Base-by-base conservation (phyloP, 106 monocot genomes). In the Phalaenopsis equestris region DNA sequence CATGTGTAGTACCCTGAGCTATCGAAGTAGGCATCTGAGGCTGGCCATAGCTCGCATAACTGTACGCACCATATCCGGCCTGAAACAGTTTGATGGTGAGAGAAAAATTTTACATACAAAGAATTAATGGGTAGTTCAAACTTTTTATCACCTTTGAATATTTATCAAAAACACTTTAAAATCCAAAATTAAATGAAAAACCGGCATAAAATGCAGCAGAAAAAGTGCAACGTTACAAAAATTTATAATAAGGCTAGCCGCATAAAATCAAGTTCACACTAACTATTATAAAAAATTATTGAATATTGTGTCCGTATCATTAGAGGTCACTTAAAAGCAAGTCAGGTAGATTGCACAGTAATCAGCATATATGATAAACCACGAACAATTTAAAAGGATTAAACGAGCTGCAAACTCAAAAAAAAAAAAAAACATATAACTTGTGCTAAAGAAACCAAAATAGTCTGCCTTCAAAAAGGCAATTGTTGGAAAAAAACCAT, bases 11-110 rank as follows among this genome's bases (percentile, higher is more conserved):
- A 76, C 49, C 65, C 75, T 94, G 96, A 79, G 94, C 80, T 78
- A 91, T 84, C 19, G 96, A 82, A 48, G 83, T 46, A 41, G 93
- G 80, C 37, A 81, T 48, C 70, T 87, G 89, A 47, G 84, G 86
- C n/a, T 86, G 85, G 17, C 78, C 81, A 83, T 91, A 93, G 70
- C 77, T 86, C 61, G 86, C 84, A 87, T 97, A 97, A 70, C 79
- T 87, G 86, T 97, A 97, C 21, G 86, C 89, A 85, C 77, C 81
- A 86, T 94, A 97, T 39, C 86, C 93, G 86, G 86, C 84, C 94
- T 94, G 80, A 47, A 70, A 42, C 6, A 74, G n/a, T 74, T 39
- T 37, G 4, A 74, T 8, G 74, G 74, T 42, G 43, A 74, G 55
- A 18, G 16, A 78, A 41, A 56, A 47, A 39, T 39, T 24, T 75